phyloP scores from a whole-genome alignment of 352 stramenopile species.

The Phytophthora kernoviae region DNA sequence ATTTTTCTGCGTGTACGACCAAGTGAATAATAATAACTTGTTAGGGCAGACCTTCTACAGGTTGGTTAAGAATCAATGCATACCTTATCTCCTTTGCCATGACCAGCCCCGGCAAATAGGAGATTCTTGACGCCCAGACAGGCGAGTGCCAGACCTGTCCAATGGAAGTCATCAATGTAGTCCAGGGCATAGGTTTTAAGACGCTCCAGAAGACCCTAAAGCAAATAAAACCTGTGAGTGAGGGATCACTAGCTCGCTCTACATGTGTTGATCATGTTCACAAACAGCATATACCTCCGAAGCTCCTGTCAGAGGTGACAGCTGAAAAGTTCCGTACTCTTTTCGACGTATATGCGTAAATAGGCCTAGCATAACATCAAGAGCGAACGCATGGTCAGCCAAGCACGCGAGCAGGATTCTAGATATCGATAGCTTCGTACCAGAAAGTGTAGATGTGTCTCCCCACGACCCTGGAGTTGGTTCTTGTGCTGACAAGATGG shows the following conservation, averaged over 20 bases:
- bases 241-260: no score
- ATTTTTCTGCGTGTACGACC: slow-evolving; percentile 1
- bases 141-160: slow-evolving; percentile 17
- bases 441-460: slow-evolving; percentile 76
- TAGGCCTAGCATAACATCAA: slow-evolving; percentile 24
- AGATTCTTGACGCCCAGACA: slow-evolving; percentile 23
- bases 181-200: slow-evolving; percentile 39
- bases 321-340: slow-evolving; percentile 93
- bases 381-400: not conserved
- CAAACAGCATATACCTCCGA: slow-evolving; percentile 37
- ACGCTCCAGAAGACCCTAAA: slow-evolving; percentile 23
- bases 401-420: not conserved
- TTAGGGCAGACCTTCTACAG: not conserved
- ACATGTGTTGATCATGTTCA: not conserved
- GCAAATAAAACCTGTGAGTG: not conserved
- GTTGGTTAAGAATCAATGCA: not conserved
- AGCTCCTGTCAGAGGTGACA: slow-evolving; percentile 72
- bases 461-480: slow-evolving; percentile 87
- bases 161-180: slow-evolving; percentile 33
- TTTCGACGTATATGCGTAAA: slow-evolving; percentile 72
- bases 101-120: slow-evolving; percentile 1
- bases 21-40: not conserved
- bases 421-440: slow-evolving; percentile 43
- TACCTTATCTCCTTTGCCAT: slow-evolving; percentile 14
- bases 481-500: slow-evolving; percentile 27